Evolutionary conservation across 345 rosid genomes (phyloP).

Genomic region (Balakata baccata): DNA sequence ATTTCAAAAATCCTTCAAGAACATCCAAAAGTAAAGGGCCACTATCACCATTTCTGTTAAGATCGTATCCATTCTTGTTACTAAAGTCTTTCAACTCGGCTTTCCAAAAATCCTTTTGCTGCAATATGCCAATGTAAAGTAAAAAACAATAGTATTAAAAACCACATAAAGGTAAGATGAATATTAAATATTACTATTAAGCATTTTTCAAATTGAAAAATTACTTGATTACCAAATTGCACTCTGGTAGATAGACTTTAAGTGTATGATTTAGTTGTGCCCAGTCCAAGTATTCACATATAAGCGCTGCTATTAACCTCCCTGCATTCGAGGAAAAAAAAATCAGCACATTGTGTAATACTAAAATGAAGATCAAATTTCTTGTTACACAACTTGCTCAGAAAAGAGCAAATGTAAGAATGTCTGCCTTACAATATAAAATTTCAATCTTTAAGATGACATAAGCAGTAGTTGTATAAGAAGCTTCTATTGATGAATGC

Average conservation of each 20-base stretch:
- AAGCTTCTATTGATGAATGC: background rate
- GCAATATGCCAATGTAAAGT: slow-evolving; percentile 28
- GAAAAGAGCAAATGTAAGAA: background rate
- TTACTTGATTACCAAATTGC: slow-evolving; percentile 87
- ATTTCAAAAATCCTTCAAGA: slow-evolving; percentile 89
- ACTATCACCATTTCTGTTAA: slow-evolving; percentile 78
- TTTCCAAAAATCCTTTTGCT: slow-evolving; percentile 93
- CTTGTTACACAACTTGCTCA: slow-evolving; percentile 1
- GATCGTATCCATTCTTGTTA: slow-evolving; percentile 73
- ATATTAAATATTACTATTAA: slow-evolving; percentile 7
- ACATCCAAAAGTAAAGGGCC: slow-evolving; percentile 83
- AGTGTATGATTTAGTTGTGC: slow-evolving; percentile 84
- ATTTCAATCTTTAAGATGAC: background rate
- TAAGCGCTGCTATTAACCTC: slow-evolving; percentile 70
- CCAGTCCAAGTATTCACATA: slow-evolving; percentile 97
- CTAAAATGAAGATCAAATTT: background rate
- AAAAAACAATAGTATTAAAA: slow-evolving; percentile 3
- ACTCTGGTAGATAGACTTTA: slow-evolving; percentile 88
- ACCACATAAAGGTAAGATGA: background rate
- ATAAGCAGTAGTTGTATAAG: background rate
- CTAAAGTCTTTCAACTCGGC: slow-evolving; percentile 80
- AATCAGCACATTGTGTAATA: background rate
- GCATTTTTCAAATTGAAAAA: slow-evolving; percentile 17
- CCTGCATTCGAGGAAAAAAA: slow-evolving; percentile 43
- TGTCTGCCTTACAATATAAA: background rate